Evolutionary conservation across 495 filamentous ascomycete genomes (phyloP).

Genomic region (Rhizodiscina lignyota): DNA sequence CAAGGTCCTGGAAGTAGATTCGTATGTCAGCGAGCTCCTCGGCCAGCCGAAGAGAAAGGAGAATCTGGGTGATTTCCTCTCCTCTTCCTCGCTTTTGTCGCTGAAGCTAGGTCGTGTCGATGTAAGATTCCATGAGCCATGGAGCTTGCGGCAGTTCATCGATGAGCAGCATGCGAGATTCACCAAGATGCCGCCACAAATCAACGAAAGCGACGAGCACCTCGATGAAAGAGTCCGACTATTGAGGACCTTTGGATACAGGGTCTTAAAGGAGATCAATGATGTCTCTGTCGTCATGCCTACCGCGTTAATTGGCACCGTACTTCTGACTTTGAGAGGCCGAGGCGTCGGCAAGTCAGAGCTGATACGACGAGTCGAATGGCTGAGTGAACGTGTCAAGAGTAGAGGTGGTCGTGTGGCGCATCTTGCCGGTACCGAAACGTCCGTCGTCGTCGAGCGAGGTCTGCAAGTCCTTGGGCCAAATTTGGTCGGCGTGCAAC

Average conservation of each 20-base stretch:
- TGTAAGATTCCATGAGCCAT: constrained; percentile 88
- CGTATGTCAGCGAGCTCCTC: constrained; percentile 84
- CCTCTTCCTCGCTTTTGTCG: constrained; percentile 74
- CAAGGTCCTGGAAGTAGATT: constrained; percentile 94
- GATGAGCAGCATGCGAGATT: constrained; percentile 46
- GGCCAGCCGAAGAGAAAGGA: constrained; percentile 91
- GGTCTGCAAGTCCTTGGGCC: constrained; percentile 83
- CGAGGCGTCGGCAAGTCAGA: constrained; percentile 81
- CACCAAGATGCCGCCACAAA: constrained; percentile 9
- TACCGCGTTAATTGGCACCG: constrained; percentile 84
- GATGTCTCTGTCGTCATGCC: constrained; percentile 95
- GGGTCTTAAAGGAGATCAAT: constrained; percentile 86
- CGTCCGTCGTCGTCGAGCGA: constrained; percentile 68
- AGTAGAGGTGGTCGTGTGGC: constrained; percentile 81
- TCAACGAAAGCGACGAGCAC: constrained; percentile 23
- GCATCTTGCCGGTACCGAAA: constrained; percentile 69
- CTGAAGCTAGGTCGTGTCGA: constrained; percentile 83
- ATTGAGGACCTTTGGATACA: constrained; percentile 73
- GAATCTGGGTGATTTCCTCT: constrained; percentile 74
- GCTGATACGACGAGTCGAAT: constrained; percentile 72
- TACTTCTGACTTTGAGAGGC: constrained; percentile 78
- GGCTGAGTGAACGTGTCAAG: constrained; percentile 70
- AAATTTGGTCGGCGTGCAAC: constrained; percentile 64
- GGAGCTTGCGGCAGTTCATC: constrained; percentile 72
- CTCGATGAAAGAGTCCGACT: constrained; percentile 34